Evolutionary conservation across 495 filamentous ascomycete genomes (phyloP), one percentile per base, ranked within the genome.

Genomic region (Schizothecium vesticola): DNA sequence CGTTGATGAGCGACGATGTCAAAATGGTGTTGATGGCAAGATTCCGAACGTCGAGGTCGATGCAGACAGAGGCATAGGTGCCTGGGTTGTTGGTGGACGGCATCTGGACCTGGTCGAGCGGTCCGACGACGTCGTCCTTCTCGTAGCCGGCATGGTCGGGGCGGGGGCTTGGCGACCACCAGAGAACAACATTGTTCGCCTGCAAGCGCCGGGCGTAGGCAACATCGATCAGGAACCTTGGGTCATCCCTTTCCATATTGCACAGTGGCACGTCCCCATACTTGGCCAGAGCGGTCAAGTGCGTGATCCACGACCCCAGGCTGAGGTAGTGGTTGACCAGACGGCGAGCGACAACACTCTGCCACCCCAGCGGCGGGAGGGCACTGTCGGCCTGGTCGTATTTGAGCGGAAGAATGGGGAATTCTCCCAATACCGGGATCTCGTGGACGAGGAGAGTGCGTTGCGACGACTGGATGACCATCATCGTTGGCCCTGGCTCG

Each of bases 61-160:
- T 96, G 78, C 95, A 99, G 9, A 99, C 96, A 0, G 94, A 97
- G 0, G 93, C 90, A 77, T 97, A 99, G 0, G 94, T 92, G 57
- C 92, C 93, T 4, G 94, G 91, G 56, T 90, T 91, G 74, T 99
- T 98, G 71, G 97, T 88, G 31, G 89, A 89, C 0, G 95, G 95
- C 93, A 97, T 97, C 66, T 91, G 88, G 24, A 98, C 91, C n/a
- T 84, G 90, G 71, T 99, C 95, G 58, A 98, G 84, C 2, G 90
- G 85, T 3, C 91, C 90, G 0, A 90, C 79, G 56, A 97, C 88
- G 76, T 98, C 93, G 77, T 99, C 95, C 71, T 90, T 91, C 77
- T 99, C 95, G 76, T 97, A 92, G 10, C 94, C 95, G 63, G 94
- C 95, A 81, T 99, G 95, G 72, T 99, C 95, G 26, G 96, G 95